Conservation (phyloP, 768 basidiomycete species). For the Lepiota venenata region DNA sequence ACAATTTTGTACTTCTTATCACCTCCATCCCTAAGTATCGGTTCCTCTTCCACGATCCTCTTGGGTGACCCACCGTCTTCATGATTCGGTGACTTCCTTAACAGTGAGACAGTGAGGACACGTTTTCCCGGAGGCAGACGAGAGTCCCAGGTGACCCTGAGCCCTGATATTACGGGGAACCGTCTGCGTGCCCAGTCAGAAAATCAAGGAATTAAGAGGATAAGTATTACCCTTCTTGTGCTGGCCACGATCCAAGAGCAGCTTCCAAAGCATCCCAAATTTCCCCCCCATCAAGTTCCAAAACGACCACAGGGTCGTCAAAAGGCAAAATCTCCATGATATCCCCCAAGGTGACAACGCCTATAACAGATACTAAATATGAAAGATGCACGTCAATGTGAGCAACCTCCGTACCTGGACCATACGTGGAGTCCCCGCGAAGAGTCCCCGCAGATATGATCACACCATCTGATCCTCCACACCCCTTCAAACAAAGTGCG, state of each 20-base stretch:
- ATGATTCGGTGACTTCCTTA: conserved; percentile 36
- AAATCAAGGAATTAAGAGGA: neutral
- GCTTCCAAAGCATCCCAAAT: conserved; percentile 81
- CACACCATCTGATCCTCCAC: conserved; percentile 73
- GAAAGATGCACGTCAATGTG: neutral
- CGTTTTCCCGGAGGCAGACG: conserved; percentile 65
- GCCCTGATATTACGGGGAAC: conserved; percentile 84
- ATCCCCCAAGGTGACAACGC: conserved; percentile 78
- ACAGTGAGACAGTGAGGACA: conserved; percentile 68
- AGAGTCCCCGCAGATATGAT: conserved; percentile 82
- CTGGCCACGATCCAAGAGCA: conserved; percentile 74
- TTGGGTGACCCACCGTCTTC: conserved; percentile 17
- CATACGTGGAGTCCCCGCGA: conserved; percentile 82
- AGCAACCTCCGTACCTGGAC: conserved; percentile 52
- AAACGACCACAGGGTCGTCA: conserved; percentile 77
- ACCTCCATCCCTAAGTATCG: conserved; percentile 47
- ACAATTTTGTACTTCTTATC: conserved; percentile 73
- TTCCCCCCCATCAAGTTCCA: conserved; percentile 74
- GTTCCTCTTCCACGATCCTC: conserved; percentile 42
- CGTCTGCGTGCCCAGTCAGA: conserved; percentile 44
- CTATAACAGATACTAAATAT: conserved; percentile 32
- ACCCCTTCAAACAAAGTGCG: conserved; percentile 50
- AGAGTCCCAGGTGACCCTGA: conserved; percentile 87
- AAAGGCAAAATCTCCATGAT: conserved; percentile 89
- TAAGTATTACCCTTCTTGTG: conserved; percentile 76